A percentile compares a stretch with the other conserved stretches of the same genome.
phyloP scores from a whole-genome alignment of 176 grass and related monocot genomes.

The Musa itinerans region DNA sequence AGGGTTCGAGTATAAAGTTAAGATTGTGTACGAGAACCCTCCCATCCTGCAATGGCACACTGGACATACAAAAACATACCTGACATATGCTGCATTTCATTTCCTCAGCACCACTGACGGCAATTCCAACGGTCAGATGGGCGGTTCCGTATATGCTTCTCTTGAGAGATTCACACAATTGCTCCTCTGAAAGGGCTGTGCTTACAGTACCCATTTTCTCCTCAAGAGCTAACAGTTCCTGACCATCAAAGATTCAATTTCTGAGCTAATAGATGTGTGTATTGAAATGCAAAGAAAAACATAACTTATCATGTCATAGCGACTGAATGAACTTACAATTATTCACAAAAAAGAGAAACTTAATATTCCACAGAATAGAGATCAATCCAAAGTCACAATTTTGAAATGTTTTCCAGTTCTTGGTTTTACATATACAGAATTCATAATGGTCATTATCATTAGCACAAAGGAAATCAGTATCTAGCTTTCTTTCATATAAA shows the following conservation, averaged over 20 bases:
- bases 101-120: not conserved
- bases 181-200: conserved; percentile 22
- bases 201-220: conserved; percentile 23
- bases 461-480: too few species aligned
- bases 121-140: not conserved
- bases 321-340: not conserved
- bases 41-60: too few species aligned
- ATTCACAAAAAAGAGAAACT: not conserved
- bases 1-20: too few species aligned
- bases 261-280: not conserved
- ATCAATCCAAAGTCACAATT: not conserved
- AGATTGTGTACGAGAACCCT: too few species aligned
- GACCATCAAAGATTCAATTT: not conserved
- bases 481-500: too few species aligned
- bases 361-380: not conserved
- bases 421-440: too few species aligned
- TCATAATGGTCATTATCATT: too few species aligned
- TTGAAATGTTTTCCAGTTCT: not conserved
- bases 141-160: conserved; percentile 8
- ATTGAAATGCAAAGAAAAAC: not conserved
- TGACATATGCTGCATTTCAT: conserved; percentile 29
- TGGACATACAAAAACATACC: not conserved
- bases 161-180: conserved; percentile 9
- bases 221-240: conserved; percentile 23
- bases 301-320: not conserved